phyloP scores from a whole-genome alignment of 2,329 filamentous ascomycete species.

The Talaromyces atroroseus region DNA sequence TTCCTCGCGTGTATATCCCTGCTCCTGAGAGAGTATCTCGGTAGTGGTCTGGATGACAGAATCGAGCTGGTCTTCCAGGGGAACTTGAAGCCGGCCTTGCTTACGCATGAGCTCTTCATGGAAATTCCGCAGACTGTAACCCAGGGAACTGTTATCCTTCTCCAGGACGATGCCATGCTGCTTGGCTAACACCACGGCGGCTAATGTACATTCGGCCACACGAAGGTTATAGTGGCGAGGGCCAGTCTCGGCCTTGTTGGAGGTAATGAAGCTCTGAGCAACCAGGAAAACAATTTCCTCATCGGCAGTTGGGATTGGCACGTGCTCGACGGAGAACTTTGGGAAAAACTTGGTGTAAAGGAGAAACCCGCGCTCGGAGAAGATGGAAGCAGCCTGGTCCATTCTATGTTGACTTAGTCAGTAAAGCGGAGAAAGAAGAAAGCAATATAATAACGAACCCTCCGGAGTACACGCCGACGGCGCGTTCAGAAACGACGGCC shows the following conservation, averaged over 20 bases:
- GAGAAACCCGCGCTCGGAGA: constrained; percentile 78
- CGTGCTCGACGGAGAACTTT: constrained; percentile 65
- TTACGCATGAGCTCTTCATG: constrained; percentile 71
- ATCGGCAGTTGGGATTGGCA: constrained; percentile 73
- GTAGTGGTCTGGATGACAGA: constrained; percentile 65
- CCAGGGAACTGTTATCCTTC: constrained; percentile 73
- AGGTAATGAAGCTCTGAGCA: constrained; percentile 87
- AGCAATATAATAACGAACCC: constrained; percentile 55
- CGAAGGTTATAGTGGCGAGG: constrained; percentile 95
- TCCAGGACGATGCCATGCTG: constrained; percentile 61
- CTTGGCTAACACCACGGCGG: constrained; percentile 63
- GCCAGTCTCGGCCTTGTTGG: constrained; percentile 90
- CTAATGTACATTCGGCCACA: constrained; percentile 90
- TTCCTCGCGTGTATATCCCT: constrained; percentile 84
- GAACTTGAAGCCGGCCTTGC: constrained; percentile 42
- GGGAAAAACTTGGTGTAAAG: constrained; percentile 89
- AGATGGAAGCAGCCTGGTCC: constrained; percentile 95
- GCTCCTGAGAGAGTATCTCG: constrained; percentile 66
- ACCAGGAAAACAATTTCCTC: constrained; percentile 88
- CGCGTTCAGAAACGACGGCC: constrained; percentile 88
- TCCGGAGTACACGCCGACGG: constrained; percentile 93
- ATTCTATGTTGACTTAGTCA: constrained; percentile 53
- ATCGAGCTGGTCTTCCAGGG: constrained; percentile 62
- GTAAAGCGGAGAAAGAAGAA: neutral
- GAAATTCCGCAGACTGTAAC: constrained; percentile 77